Conservation (phyloP, 495 filamentous ascomycete genomes). For the Echria macrotheca region DNA sequence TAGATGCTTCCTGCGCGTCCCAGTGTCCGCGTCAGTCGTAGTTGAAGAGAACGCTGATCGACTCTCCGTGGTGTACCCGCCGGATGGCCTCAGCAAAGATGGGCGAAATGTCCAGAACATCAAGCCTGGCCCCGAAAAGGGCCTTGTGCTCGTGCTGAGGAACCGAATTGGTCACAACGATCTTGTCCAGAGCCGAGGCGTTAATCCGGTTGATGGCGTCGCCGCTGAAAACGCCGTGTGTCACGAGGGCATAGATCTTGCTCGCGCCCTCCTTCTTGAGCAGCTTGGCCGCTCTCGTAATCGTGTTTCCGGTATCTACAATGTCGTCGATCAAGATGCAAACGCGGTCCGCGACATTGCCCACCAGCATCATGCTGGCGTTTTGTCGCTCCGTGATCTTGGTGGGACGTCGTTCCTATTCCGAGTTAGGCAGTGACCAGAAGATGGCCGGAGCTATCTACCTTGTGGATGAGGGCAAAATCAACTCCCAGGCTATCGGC, state of each 20-base stretch:
- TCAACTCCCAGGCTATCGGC: constrained; percentile 88
- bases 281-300: constrained; percentile 93
- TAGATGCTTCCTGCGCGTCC: constrained; percentile 16
- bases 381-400: constrained; percentile 87
- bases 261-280: constrained; percentile 90
- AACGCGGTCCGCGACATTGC: constrained; percentile 72
- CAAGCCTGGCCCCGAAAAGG: constrained; percentile 70
- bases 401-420: constrained; percentile 87
- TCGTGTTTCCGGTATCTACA: constrained; percentile 92
- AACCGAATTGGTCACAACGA: constrained; percentile 91
- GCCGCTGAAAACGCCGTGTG: constrained; percentile 89
- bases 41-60: constrained; percentile 94
- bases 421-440: constrained; percentile 23
- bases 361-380: constrained; percentile 97
- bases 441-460: constrained; percentile 45
- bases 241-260: constrained; percentile 82
- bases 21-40: constrained; percentile 55
- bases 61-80: constrained; percentile 95
- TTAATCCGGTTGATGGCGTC: constrained; percentile 94
- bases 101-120: constrained; percentile 84
- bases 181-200: constrained; percentile 78
- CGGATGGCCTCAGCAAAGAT: constrained; percentile 98
- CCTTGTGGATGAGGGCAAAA: constrained; percentile 98
- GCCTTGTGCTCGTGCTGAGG: constrained; percentile 76
- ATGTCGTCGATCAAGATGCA: constrained; percentile 92